Base-by-base conservation (phyloP, 306 rosid genomes). In the Quercus berberidifolia region DNA sequence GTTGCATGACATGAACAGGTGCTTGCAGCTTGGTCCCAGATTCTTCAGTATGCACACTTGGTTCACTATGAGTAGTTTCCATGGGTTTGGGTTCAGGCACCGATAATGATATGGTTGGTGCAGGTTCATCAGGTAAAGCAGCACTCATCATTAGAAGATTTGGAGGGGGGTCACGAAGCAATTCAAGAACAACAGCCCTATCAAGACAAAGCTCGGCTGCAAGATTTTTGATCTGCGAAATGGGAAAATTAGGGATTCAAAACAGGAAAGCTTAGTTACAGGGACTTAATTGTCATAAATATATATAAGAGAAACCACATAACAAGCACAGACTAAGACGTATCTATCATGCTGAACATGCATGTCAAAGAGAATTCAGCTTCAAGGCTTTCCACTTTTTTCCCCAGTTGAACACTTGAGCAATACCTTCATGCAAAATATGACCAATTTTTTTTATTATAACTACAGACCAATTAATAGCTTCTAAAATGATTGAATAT, bases 171-270 rank as follows among this genome's bases (percentile, higher is more conserved):
- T 91, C 81, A 41, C 99, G 96, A 43, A 95, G 99, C 88, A 95
- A 82, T 60, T 85, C 85, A 41, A 95, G 94, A 81, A 95, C 99
- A 77, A 90, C 56, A 31, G 86, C 86, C 85, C 99, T 90, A 75
- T 95, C 98, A 43, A 92, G 97, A 88, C 97, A 95, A 74, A 95
- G 92, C 83, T 93, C 97, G 0, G 97, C 96, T 31, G 99, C 97
- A 73, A 93, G 98, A 79, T 52, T 85, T 80, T 91, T 95, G 57
- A 95, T 90, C 99, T 95, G 94, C 83, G 74, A 55, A 59, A 68
- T 68, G 67, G 76, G 51, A 35, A 68, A 77, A 67, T 46, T 69
- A 64, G 74, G 67, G 74, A 78, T 75, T 38, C 46, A 69, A 76
- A 41, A 58, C 68, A 70, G 21, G n/a, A 76, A 76, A 73, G 68